Conservation (phyloP, 1,284 basidiomycete species). For the Wolfiporia cocos region DNA sequence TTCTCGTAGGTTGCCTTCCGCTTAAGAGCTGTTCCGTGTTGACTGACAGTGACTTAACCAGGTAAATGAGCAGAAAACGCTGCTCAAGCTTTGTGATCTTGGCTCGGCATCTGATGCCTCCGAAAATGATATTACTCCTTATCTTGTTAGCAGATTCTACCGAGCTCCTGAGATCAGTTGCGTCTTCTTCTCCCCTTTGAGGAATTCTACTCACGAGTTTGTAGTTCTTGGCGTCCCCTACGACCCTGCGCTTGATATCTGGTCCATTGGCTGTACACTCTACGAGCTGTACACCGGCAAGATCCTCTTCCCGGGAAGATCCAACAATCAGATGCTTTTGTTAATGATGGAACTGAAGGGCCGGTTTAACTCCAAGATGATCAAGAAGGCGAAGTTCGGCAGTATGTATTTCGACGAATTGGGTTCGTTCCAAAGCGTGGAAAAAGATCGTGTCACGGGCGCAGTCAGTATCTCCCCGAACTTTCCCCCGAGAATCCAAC, state of each 20-base stretch:
- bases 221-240: conserved; percentile 93
- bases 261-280: conserved; percentile 97
- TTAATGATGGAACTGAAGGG: conserved; percentile 98
- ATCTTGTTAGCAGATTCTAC: conserved; percentile 97
- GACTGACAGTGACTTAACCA: conserved; percentile 24
- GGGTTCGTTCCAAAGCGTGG: conserved; percentile 75
- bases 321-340: conserved; percentile 97
- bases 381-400: conserved; percentile 92
- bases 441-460: conserved; percentile 80
- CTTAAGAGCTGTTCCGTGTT: conserved; percentile 2
- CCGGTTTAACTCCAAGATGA: conserved; percentile 88
- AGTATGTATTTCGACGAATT: conserved; percentile 93
- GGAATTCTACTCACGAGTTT: conserved; percentile 6
- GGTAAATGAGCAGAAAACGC: conserved; percentile 94
- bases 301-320: conserved; percentile 94
- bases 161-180: conserved; percentile 98
- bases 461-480: conserved; percentile 46
- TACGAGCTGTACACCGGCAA: conserved; percentile 99
- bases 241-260: conserved; percentile 91
- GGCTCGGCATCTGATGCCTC: conserved; percentile 92
- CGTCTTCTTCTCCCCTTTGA: conserved; percentile 1
- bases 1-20: conserved; percentile 55
- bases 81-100: conserved; percentile 93
- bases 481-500: conserved; percentile 3
- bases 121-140: conserved; percentile 97